These are phyloP conservation scores for Erysimum cheiranthoides DNA, from an alignment of 345 rosid genomes.

Conservation along the genomic window DNA sequence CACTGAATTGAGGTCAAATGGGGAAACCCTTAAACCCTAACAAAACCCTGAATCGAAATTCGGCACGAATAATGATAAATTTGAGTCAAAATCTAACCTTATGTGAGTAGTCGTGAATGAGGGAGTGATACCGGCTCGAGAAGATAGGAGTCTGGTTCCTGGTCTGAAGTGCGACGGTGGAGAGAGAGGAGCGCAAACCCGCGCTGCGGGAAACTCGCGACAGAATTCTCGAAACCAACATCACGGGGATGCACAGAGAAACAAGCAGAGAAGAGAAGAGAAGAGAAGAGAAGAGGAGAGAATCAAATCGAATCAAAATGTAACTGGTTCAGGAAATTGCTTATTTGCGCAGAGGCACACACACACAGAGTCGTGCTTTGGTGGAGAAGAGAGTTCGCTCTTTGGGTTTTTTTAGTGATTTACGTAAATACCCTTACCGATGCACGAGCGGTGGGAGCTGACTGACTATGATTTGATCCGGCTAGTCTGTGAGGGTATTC, in stretches of 20 bases:
- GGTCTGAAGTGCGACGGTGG: constrained; percentile 51
- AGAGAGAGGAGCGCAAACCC: constrained; percentile 52
- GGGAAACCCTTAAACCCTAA: constrained; percentile 57
- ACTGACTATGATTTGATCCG: background rate
- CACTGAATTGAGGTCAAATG: background rate
- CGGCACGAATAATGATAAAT: background rate
- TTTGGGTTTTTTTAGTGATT: background rate
- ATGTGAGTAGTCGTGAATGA: constrained; percentile 41
- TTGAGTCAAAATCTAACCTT: constrained; percentile 46
- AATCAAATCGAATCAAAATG: constrained; percentile 28
- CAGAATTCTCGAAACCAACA: constrained; percentile 63
- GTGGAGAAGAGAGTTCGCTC: constrained; percentile 3
- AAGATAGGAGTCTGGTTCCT: constrained; percentile 43
- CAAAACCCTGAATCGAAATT: constrained; percentile 44
- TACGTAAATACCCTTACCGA: constrained; percentile 26
- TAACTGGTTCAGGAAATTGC: constrained; percentile 18
- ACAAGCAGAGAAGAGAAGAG: constrained; percentile 51
- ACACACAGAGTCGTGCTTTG: background rate
- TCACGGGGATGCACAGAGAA: constrained; percentile 49
- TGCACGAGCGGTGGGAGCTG: background rate
- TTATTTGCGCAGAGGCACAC: background rate
- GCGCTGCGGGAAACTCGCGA: constrained; percentile 61
- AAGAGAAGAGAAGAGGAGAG: constrained; percentile 38
- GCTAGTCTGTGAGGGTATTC: constrained; percentile 11
- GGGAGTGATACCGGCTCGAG: constrained; percentile 49